Evolutionary conservation across 805 yeast species (phyloP).

Genomic region (Lachancea nothofagi): DNA sequence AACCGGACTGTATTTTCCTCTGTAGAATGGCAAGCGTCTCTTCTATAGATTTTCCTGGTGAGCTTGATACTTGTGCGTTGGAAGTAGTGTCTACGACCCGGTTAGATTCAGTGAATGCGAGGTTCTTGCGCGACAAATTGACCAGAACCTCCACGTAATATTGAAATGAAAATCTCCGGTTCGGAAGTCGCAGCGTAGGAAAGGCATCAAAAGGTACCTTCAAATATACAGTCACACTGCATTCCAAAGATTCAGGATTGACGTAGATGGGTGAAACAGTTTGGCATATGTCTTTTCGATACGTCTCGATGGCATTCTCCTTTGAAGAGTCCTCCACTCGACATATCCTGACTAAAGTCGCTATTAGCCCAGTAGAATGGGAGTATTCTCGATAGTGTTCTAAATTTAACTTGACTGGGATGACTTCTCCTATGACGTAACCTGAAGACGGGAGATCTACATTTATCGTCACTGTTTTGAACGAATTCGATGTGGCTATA

Average conservation of each 20-base stretch:
- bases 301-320: conserved; percentile 48
- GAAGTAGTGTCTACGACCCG: conserved; percentile 19
- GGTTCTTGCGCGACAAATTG: conserved; percentile 63
- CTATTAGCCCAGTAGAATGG: conserved; percentile 66
- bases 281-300: conserved; percentile 79
- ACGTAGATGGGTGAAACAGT: conserved; percentile 68
- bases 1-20: conserved; percentile 1
- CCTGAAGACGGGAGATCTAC: conserved; percentile 58
- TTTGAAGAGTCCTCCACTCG: conserved; percentile 55
- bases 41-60: conserved; percentile 6
- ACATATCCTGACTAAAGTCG: conserved; percentile 76
- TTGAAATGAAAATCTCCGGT: conserved; percentile 61
- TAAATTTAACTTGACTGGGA: conserved; percentile 64
- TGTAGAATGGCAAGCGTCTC: conserved; percentile 7
- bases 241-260: conserved; percentile 56
- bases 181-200: conserved; percentile 70
- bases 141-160: conserved; percentile 79
- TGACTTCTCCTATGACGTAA: conserved; percentile 68
- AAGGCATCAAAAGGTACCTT: conserved; percentile 80
- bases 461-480: conserved; percentile 35
- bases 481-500: conserved; percentile 7
- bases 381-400: conserved; percentile 67
- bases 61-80: conserved; percentile 3
- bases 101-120: conserved; percentile 32
- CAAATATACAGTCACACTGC: conserved; percentile 56